Evolutionary conservation across 1,284 basidiomycete genomes (phyloP).

Genomic region (Trichosporon coremiiforme): DNA sequence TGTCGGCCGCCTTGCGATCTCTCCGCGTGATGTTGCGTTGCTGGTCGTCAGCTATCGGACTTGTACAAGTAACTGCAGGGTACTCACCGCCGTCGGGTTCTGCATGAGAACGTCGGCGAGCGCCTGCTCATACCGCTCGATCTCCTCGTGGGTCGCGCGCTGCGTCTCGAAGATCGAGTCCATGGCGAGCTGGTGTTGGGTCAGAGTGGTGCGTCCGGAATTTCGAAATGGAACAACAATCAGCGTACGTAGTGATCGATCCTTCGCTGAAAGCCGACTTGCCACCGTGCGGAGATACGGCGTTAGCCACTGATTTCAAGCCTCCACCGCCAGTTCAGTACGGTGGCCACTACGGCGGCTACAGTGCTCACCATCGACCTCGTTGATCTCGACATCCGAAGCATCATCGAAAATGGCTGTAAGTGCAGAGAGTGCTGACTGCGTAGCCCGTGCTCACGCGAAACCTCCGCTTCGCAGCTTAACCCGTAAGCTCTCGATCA

Average conservation of each 20-base stretch:
- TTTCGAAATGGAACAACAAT: neutral
- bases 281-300: slow-evolving; percentile 27
- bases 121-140: slow-evolving; percentile 77
- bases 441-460: slow-evolving; percentile 44
- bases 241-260: neutral
- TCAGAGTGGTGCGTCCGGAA: neutral
- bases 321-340: neutral
- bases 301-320: slow-evolving; percentile 30
- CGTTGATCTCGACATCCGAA: slow-evolving; percentile 16
- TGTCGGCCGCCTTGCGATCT: slow-evolving; percentile 83
- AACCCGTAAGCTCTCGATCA: slow-evolving; percentile 44
- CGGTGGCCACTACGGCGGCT: neutral
- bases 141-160: slow-evolving; percentile 91
- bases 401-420: slow-evolving; percentile 65
- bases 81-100: slow-evolving; percentile 53
- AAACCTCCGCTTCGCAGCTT: slow-evolving; percentile 39
- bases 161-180: slow-evolving; percentile 90
- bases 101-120: slow-evolving; percentile 60
- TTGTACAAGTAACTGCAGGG: neutral
- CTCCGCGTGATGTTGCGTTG: slow-evolving; percentile 66
- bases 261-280: neutral
- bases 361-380: slow-evolving; percentile 16
- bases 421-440: slow-evolving; percentile 54
- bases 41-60: slow-evolving; percentile 32
- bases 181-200: slow-evolving; percentile 59